Conservation (phyloP, 2,329 filamentous ascomycete species). For the Diplodia sapinea region DNA sequence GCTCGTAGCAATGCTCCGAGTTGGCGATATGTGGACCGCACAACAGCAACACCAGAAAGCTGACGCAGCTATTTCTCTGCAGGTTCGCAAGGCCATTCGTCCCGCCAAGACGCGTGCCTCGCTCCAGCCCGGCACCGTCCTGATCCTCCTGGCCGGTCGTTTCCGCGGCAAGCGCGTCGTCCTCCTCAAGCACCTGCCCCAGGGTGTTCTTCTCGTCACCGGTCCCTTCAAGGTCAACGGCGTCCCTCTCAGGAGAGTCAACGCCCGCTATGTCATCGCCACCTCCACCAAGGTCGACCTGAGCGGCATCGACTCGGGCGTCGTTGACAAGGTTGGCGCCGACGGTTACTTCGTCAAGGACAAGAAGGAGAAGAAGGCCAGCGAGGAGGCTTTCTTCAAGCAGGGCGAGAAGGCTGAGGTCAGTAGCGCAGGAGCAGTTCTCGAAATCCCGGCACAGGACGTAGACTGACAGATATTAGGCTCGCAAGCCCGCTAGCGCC, state of each 20-base stretch:
- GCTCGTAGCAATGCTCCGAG: conserved; percentile 6
- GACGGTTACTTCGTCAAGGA: conserved; percentile 96
- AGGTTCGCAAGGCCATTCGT: conserved; percentile 95
- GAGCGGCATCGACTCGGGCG: conserved; percentile 74
- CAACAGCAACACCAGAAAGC: conserved; percentile 24
- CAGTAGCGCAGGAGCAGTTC: conserved; percentile 48
- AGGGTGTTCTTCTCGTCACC: conserved; percentile 98
- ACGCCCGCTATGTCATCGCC: conserved; percentile 91
- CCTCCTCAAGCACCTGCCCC: conserved; percentile 95
- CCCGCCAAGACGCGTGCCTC: conserved; percentile 85
- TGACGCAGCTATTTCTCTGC: conserved; percentile 36
- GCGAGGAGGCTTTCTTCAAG: conserved; percentile 99
- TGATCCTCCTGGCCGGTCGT: conserved; percentile 98
- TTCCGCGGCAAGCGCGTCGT: conserved; percentile 99
- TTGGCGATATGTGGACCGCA: conserved; percentile 35
- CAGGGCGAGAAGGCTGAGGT: conserved; percentile 98
- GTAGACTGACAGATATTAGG: conserved; percentile 60
- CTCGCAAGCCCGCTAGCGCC: conserved; percentile 93
- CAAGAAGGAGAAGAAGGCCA: conserved; percentile 92
- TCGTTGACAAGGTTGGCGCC: conserved; percentile 77
- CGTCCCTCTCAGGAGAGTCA: conserved; percentile 92
- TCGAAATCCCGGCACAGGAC: conserved; percentile 26
- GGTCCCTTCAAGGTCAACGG: conserved; percentile 99
- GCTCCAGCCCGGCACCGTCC: conserved; percentile 91
- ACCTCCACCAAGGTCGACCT: conserved; percentile 86